Base-by-base conservation (phyloP, 2,329 filamentous ascomycete genomes). In the Periglandula ipomoeae region DNA sequence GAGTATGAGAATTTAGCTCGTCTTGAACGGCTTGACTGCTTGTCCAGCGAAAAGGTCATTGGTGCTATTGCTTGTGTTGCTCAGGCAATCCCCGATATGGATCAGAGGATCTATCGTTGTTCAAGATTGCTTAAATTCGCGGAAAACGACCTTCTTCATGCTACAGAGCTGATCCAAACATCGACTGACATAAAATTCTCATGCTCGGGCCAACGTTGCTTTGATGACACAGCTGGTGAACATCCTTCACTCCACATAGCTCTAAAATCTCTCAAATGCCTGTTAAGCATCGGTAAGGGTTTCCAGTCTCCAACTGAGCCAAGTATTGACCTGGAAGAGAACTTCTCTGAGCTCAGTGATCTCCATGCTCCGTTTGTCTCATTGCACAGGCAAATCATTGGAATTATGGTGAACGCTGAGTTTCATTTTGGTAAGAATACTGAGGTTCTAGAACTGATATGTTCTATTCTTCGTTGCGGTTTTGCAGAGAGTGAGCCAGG, bases 21-120 rank as follows among this genome's bases (percentile, higher is more conserved):
- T 81, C 49, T 50, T 34, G 50, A 56, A n/a, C 57, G 52, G 7
- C 70, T 87, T 9, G 85, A 90, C 53, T 78, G 78, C 35, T 69
- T 82, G 47, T 82, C 82, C 1, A 87, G 87, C 58, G 86, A 90
- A 59, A 81, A 80, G 56, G 78, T 91, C 1, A 73, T 89, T 5
- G 81, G 84, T 37, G 87, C 81, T 2, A 86, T 93, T 54, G 79
- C 86, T 8, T 82, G 81, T 8, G 82, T 93, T 39, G 76, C 89
- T 26, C 86, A 93, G 64, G 85, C 85, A 8, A 72, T 88, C 9
- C 68, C 78, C 1, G 74, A 79, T 2, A 74, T 83, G 44, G 65
- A 70, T 20, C 68, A 71, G 15, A 81, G 81, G 53, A 63, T 78
- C 2, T 62, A 62, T 26, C 74, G 78, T 32, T 70, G 85, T 27